A percentile compares a stretch with the other conserved stretches of the same genome.
Conservation (phyloP, 1,284 basidiomycete genomes). For the Rhodotorula sp. region DNA sequence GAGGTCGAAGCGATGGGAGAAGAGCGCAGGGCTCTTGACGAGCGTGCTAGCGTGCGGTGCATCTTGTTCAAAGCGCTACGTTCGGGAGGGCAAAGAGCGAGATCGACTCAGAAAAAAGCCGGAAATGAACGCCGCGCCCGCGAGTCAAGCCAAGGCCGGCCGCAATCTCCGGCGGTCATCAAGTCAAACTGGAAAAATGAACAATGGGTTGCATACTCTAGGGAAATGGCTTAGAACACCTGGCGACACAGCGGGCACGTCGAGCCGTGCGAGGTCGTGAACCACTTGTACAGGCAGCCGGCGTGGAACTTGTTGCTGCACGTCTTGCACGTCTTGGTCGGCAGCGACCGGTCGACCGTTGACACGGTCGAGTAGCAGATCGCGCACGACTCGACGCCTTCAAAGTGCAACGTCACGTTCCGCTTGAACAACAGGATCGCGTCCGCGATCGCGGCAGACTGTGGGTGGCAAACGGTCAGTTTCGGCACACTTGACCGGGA, state of each 20-base stretch:
- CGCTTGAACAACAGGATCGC: constrained; percentile 91
- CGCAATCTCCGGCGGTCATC: background rate
- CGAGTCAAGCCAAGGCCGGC: background rate
- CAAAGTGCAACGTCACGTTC: constrained; percentile 87
- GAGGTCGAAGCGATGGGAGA: background rate
- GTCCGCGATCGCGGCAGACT: constrained; percentile 90
- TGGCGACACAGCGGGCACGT: constrained; percentile 10
- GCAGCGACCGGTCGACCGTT: constrained; percentile 81
- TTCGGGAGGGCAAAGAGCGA: background rate
- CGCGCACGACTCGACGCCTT: constrained; percentile 88
- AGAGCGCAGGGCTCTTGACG: constrained; percentile 6
- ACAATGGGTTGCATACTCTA: background rate
- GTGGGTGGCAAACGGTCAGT: background rate
- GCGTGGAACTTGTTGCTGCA: constrained; percentile 82
- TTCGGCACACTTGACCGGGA: background rate
- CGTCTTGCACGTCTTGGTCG: constrained; percentile 85
- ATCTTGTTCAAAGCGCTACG: background rate
- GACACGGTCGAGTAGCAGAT: constrained; percentile 84
- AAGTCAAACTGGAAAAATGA: background rate
- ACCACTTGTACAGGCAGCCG: constrained; percentile 74
- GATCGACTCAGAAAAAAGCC: background rate
- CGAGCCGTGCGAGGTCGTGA: constrained; percentile 1
- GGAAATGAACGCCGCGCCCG: background rate
- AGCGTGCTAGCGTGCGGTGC: background rate
- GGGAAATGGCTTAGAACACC: background rate